Conservation (phyloP, 805 yeast species). For the Metschnikowia dekortorum region DNA sequence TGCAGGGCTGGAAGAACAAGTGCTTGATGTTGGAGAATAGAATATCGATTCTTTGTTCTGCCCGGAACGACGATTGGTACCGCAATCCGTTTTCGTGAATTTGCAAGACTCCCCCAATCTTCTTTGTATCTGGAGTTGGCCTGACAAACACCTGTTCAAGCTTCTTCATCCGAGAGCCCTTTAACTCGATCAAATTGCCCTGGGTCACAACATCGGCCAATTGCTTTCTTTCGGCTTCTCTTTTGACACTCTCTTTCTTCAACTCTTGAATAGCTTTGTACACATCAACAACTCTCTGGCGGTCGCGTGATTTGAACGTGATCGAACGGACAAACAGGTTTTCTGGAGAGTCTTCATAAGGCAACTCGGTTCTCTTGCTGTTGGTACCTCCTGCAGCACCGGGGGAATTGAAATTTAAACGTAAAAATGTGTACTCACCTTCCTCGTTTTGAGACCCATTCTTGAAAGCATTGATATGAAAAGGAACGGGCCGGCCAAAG, state of each 20-base stretch:
- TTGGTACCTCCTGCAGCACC: conserved; percentile 67
- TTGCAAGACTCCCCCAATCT: conserved; percentile 84
- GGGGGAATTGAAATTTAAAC: conserved; percentile 91
- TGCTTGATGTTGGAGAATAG: conserved; percentile 89
- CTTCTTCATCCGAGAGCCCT: conserved; percentile 79
- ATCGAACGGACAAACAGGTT: conserved; percentile 83
- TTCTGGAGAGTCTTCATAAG: conserved; percentile 84
- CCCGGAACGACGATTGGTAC: conserved; percentile 79
- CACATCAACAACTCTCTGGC: conserved; percentile 85
- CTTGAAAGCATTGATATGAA: conserved; percentile 90
- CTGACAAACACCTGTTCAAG: conserved; percentile 86
- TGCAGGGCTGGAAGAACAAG: conserved; percentile 91
- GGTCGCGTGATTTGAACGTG: conserved; percentile 84
- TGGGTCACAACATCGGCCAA: conserved; percentile 93
- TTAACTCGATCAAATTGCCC: conserved; percentile 77
- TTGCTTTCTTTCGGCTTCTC: conserved; percentile 86
- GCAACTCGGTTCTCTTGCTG: conserved; percentile 71
- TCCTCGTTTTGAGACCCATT: conserved; percentile 95
- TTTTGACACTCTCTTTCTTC: conserved; percentile 85
- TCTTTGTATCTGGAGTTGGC: conserved; percentile 96
- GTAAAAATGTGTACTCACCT: conserved; percentile 87
- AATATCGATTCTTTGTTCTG: conserved; percentile 84
- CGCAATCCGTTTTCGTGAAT: conserved; percentile 96
- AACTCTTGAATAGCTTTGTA: conserved; percentile 86
- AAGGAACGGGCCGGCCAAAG: conserved; percentile 95